Percentiles rank a stretch among this genome's conserved stretches.
phyloP scores from a whole-genome alignment of 371 early-diverging fungal genomes.

The Globomyces sp. region DNA sequence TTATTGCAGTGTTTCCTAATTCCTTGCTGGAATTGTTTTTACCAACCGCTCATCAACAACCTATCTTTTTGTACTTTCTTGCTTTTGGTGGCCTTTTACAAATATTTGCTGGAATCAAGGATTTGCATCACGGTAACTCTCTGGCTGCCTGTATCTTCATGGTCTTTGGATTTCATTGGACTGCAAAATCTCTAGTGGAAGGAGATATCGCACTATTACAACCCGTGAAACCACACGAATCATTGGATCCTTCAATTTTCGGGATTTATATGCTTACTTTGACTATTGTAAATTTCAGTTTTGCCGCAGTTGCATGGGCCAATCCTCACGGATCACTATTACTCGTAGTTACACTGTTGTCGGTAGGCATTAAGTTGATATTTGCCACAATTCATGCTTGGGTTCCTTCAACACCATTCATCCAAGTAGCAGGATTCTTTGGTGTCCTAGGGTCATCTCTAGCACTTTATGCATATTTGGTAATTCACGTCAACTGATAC shows the following conservation, averaged over 20 bases:
- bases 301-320: neutral
- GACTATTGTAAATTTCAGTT: conserved; percentile 1
- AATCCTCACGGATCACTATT: neutral
- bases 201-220: neutral
- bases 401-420: neutral
- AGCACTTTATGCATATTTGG: conserved; percentile 8
- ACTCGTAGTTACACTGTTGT: conserved; percentile 4
- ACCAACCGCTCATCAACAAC: neutral
- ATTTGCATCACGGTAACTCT: conserved; percentile 9
- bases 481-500: no score
- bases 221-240: neutral
- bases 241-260: neutral
- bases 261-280: conserved; percentile 7
- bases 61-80: neutral
- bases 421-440: conserved; percentile 1
- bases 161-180: conserved; percentile 14
- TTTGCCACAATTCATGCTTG: neutral
- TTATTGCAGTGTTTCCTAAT: conserved; percentile 6
- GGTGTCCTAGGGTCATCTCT: conserved; percentile 1
- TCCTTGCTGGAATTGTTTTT: neutral
- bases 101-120: conserved; percentile 10
- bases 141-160: conserved; percentile 8
- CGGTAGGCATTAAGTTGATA: neutral
- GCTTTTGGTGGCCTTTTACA: conserved; percentile 14
- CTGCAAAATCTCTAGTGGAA: conserved; percentile 1